Conservation (phyloP, 2,329 filamentous ascomycete species). For the Emmonsia crescens region DNA sequence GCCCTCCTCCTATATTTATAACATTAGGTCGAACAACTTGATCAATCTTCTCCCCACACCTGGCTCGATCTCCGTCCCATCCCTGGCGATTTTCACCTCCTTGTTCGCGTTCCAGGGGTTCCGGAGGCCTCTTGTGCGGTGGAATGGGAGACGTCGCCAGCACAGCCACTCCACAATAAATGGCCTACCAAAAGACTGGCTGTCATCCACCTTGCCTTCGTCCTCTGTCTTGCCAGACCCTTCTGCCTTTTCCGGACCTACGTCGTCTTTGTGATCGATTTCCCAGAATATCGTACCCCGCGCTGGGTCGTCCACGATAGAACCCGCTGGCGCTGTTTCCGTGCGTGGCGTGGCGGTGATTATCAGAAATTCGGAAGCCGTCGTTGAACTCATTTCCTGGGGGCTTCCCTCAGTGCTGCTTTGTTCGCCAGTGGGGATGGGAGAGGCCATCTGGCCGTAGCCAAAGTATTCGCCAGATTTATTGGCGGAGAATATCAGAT, state of each 20-base stretch:
- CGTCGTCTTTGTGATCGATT: slow-evolving; percentile 46
- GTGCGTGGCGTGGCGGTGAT: slow-evolving; percentile 72
- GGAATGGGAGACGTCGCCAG: slow-evolving; percentile 73
- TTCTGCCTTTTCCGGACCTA: slow-evolving; percentile 7
- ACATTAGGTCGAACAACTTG: slow-evolving; percentile 58
- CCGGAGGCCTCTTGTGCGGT: slow-evolving; percentile 71
- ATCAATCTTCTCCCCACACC: slow-evolving; percentile 65
- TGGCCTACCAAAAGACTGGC: slow-evolving; percentile 75
- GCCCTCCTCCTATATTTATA: not conserved
- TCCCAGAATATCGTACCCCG: slow-evolving; percentile 98
- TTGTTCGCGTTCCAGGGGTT: slow-evolving; percentile 94
- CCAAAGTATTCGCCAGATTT: slow-evolving; percentile 97
- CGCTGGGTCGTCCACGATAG: slow-evolving; percentile 84
- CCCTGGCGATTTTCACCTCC: slow-evolving; percentile 90
- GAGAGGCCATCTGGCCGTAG: slow-evolving; percentile 80
- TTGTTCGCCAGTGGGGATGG: slow-evolving; percentile 63
- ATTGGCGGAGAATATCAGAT: slow-evolving; percentile 89
- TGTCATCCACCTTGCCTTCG: slow-evolving; percentile 34
- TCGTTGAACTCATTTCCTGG: slow-evolving; percentile 24
- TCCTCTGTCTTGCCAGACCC: slow-evolving; percentile 30
- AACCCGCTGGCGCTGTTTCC: slow-evolving; percentile 65
- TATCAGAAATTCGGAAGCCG: slow-evolving; percentile 57
- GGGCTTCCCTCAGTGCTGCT: slow-evolving; percentile 47
- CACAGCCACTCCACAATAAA: slow-evolving; percentile 89
- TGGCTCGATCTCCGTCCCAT: slow-evolving; percentile 87